Evolutionary conservation across 805 yeast species (phyloP), one percentile per base, ranked within the genome.

Genomic region (Metschnikowia proteae): DNA sequence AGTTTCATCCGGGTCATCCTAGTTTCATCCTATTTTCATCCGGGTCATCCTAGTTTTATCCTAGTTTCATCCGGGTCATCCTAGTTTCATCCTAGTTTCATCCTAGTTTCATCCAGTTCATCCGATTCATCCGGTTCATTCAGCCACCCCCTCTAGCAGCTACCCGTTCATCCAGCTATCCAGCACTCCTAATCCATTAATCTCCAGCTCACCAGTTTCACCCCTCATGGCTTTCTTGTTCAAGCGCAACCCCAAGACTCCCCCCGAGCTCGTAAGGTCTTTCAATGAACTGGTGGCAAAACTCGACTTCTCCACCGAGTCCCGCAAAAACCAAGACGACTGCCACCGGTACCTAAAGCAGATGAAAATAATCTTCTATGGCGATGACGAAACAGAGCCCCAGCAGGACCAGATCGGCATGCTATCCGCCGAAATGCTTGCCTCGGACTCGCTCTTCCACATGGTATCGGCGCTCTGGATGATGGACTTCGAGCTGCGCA

Each of bases 201-300:
- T 35, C 26, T 22, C 13, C 17, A 17, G 17, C 17, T 3, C 36
- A 17, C 13, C 27, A n/a, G 38, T 3, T 30, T 1, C 38, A 36
- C 11, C 29, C 10, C 13, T 25, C 39, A 89, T 91, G 97, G 86
- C 97, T 9, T 92, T 92, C 60, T 73, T 94, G 58, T 92, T 94
- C 76, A 87, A 89, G 56, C 78, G 96, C 61, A 88, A 84, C 61
- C 96, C 96, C 7, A 90, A 89, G 65, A 83, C 96, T 0, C 96
- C 97, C 2, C 79, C 80, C 17, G 99, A 92, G 60, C 78, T 90
- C 50, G 85, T 89, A 3, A 77, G 88, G 43, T 81, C 83, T 5
- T 74, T 90, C 52, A 80, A 80, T 53, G 98, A 92, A 42, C 87
- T 82, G 59, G 75, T 90, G 8, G 62, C 74, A 11, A 86, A 86